A percentile compares a stretch with the other conserved stretches of the same genome.
Evolutionary conservation across 2,329 filamentous ascomycete genomes (phyloP).

Genomic region (Aspergillus sergii): DNA sequence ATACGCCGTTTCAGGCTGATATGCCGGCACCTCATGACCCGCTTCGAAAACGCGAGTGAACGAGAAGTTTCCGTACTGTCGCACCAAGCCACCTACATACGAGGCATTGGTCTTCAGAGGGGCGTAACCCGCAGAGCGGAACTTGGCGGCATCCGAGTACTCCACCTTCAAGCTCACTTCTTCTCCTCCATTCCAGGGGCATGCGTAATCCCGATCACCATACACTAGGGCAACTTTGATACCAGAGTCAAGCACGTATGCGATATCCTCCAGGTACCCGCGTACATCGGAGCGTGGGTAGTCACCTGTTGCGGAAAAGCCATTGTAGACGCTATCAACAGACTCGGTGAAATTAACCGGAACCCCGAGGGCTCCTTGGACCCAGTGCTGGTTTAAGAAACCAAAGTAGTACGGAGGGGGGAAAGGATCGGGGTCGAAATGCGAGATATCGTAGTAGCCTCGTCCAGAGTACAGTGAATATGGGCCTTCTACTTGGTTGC

Average conservation of each 20-base stretch:
- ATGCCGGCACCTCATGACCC: slow-evolving; percentile 54
- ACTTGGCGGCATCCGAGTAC: slow-evolving; percentile 47
- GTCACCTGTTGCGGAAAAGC: slow-evolving; percentile 53
- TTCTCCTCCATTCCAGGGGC: slow-evolving; percentile 62
- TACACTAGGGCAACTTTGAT: slow-evolving; percentile 61
- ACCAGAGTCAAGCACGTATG: slow-evolving; percentile 58
- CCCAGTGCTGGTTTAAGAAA: slow-evolving; percentile 60
- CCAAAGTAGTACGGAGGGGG: slow-evolving; percentile 56
- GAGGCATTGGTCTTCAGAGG: slow-evolving; percentile 44
- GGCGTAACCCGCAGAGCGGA: slow-evolving; percentile 55
- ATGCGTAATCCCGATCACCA: slow-evolving; percentile 61
- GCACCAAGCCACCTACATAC: slow-evolving; percentile 50
- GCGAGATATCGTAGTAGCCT: slow-evolving; percentile 62
- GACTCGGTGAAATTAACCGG: slow-evolving; percentile 60
- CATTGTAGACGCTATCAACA: slow-evolving; percentile 46
- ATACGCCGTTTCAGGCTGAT: slow-evolving; percentile 58
- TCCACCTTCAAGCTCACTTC: slow-evolving; percentile 53
- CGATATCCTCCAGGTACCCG: slow-evolving; percentile 38
- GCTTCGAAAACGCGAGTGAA: slow-evolving; percentile 53
- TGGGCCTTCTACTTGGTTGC: slow-evolving; percentile 46
- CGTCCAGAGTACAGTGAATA: slow-evolving; percentile 48
- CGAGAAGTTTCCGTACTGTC: slow-evolving; percentile 53
- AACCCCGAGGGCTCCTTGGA: slow-evolving; percentile 61
- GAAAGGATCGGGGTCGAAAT: slow-evolving; percentile 55
- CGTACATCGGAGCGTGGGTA: slow-evolving; percentile 50